These are phyloP conservation scores for Raphidocelis subcapitata DNA, from an alignment of 139 green algal species.

Conservation along the genomic window DNA sequence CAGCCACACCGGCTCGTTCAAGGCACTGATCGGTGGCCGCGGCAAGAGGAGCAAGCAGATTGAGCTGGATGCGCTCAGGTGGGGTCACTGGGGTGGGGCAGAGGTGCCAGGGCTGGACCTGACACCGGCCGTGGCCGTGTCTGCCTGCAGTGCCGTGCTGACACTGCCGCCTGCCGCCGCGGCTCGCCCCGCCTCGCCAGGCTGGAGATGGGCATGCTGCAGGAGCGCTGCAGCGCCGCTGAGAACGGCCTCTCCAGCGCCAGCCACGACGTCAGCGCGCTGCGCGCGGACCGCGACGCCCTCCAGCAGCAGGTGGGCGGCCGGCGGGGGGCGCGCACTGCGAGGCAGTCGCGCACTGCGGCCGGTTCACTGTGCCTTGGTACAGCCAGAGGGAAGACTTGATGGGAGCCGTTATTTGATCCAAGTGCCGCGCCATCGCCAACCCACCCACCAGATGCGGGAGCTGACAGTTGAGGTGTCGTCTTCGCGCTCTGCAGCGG, in stretches of 20 bases:
- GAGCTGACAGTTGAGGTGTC: slow-evolving; percentile 3
- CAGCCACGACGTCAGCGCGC: slow-evolving; percentile 11
- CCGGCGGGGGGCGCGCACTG: no score
- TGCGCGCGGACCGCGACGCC: slow-evolving; percentile 11
- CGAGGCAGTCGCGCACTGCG: no score
- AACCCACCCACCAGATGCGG: no score
- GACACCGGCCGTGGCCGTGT: no score
- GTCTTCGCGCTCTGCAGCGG: background rate
- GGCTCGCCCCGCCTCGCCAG: background rate
- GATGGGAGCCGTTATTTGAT: background rate
- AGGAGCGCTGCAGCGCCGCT: slow-evolving; percentile 8
- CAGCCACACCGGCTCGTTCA: slow-evolving; percentile 2
- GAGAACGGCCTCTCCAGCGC: slow-evolving; percentile 3
- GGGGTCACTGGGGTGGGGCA: background rate
- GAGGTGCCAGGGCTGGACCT: no score
- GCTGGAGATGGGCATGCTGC: slow-evolving; percentile 28
- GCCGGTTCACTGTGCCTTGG: background rate
- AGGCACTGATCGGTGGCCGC: slow-evolving; percentile 11
- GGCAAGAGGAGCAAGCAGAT: slow-evolving; percentile 28
- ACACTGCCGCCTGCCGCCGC: background rate
- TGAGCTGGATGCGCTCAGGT: slow-evolving; percentile 32
- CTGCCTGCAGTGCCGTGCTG: no score
- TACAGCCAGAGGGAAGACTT: background rate
- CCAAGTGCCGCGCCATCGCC: no score
- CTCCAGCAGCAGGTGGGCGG: slow-evolving; percentile 21